Evolutionary conservation across 2,329 filamentous ascomycete genomes (phyloP), one percentile per base, ranked within the genome.

Genomic region (Camillea tinctor): DNA sequence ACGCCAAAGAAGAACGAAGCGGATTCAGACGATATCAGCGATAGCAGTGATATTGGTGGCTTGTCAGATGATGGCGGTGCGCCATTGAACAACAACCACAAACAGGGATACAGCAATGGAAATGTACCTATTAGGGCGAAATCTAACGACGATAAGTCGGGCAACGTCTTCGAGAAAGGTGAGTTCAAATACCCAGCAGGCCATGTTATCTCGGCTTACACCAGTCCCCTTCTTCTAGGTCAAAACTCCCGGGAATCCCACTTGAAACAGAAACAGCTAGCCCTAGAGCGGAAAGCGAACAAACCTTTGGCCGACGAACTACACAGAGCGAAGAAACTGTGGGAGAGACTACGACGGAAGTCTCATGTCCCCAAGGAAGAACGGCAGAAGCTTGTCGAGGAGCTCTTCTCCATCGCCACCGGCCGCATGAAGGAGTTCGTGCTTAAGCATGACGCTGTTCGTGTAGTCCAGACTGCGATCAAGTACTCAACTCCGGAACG

Each of bases 381-480:
- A 80, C 86, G 95, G 64, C 89, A 94, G 75, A 84, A 89, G 73
- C 84, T 99, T 49, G 90, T 98, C 53, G 85, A 88, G 61, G 94
- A 99, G 79, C 84, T 99, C 23, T 98, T 96, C 75, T 83, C 84
- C 59, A 96, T 99, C 71, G 91, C 97, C 70, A 95, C 91, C 22
- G 94, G 93, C 56, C 87, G 91, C 60, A 90, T 98, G 70, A 92
- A 92, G 76, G 95, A 98, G 64, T 97, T 98, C 68, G 94, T 97
- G 20, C 91, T 99, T 79, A 99, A 99, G 84, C 95, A 99, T 76
- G 95, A 99, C 74, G 92, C 93, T 40, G 94, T 97, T n/a, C 87
- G 95, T 68, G 93, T 97, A 50, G 90, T 99, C 23, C 95, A 99
- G 79, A 97, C 93, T 13, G 95, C 94, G 44, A 86, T 99, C 77